Evolutionary conservation across 257 asterid genomes (phyloP).

Genomic region (Ligustrum vulgare): DNA sequence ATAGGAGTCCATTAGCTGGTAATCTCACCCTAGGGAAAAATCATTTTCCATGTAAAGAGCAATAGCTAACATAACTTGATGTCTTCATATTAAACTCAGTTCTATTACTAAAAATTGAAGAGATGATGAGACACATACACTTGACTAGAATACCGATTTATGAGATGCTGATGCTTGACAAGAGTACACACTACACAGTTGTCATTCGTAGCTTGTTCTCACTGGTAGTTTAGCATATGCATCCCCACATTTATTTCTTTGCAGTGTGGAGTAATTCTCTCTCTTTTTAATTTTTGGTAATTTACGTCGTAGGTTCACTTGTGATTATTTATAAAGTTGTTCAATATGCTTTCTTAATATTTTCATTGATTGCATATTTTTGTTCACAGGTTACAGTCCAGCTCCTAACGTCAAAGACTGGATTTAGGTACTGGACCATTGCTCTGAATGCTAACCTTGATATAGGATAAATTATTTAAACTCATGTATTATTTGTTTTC

Average conservation of each 20-base stretch:
- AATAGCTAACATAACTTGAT: not conserved
- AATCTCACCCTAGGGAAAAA: not conserved
- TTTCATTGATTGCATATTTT: constrained; percentile 28
- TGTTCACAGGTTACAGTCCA: constrained; percentile 80
- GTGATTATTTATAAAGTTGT: constrained; percentile 9
- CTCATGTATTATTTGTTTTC: constrained; percentile 25
- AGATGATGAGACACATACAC: not conserved
- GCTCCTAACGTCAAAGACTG: constrained; percentile 95
- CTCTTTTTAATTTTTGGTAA: not conserved
- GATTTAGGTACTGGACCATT: constrained; percentile 73
- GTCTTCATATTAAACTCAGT: not conserved
- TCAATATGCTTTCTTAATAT: constrained; percentile 10
- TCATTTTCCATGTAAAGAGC: not conserved
- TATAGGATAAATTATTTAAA: constrained; percentile 24
- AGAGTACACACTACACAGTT: not conserved
- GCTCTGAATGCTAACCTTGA: constrained; percentile 24
- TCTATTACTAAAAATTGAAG: not conserved
- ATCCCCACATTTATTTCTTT: not conserved
- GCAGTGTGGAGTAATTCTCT: not conserved
- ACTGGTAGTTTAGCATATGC: not conserved
- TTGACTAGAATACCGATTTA: not conserved
- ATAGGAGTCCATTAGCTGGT: not conserved
- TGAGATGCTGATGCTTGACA: constrained; percentile 1
- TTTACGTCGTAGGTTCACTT: not conserved
- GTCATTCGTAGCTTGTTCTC: constrained; percentile 12